These are phyloP conservation scores for Ambrosia artemisiifolia DNA, from an alignment of 129 eudicot species.

Conservation along the genomic window DNA sequence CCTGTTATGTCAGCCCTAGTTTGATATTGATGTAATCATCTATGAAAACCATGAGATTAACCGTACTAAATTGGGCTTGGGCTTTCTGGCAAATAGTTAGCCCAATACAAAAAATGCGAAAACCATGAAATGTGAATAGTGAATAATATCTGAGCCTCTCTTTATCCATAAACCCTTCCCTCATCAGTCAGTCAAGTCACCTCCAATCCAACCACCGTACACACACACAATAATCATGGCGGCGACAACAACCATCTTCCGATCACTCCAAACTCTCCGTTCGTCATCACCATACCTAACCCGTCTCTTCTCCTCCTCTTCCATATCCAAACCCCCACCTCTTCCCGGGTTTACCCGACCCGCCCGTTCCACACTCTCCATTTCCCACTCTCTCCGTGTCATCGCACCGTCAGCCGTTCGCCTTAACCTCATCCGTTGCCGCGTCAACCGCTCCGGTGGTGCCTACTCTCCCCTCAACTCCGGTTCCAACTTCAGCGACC, in stretches of 20 bases:
- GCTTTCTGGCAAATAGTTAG: neutral
- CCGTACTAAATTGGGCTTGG: neutral
- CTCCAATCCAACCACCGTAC: conserved; percentile 8
- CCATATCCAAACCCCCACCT: conserved; percentile 39
- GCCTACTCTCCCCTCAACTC: conserved; percentile 93
- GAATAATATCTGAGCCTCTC: too few species aligned
- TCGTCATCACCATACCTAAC: conserved; percentile 28
- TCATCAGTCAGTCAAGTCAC: neutral
- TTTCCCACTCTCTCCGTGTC: conserved; percentile 49
- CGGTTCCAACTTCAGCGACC: conserved; percentile 74
- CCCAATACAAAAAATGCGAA: neutral
- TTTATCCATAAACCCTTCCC: conserved; percentile 32
- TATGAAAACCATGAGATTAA: too few species aligned
- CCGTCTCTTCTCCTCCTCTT: conserved; percentile 46
- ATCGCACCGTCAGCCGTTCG: conserved; percentile 36
- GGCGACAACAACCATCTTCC: conserved; percentile 39
- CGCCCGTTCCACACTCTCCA: conserved; percentile 29
- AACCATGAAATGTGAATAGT: too few species aligned
- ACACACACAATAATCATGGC: conserved; percentile 35
- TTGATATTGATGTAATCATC: too few species aligned
- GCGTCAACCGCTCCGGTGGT: conserved; percentile 67
- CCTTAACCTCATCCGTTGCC: conserved; percentile 53
- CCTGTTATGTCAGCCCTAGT: too few species aligned
- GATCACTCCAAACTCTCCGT: conserved; percentile 35
- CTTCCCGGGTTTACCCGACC: conserved; percentile 49